Base-by-base conservation (phyloP, 768 basidiomycete genomes). In the Mycena maculata region DNA sequence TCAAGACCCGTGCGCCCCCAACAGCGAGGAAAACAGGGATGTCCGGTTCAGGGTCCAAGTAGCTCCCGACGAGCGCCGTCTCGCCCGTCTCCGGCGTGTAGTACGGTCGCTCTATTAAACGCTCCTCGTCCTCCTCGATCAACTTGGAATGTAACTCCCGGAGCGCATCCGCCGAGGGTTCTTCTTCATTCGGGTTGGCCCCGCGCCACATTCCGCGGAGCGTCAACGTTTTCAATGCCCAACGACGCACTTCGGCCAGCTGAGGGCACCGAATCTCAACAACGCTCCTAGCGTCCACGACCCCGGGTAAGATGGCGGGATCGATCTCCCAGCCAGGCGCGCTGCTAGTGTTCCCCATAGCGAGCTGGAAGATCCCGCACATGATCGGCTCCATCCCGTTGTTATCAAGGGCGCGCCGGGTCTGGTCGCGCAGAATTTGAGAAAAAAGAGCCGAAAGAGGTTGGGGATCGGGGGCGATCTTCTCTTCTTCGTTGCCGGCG, bases 141-240 rank as follows among this genome's bases (percentile, higher is more conserved):
- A 67, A 55, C 54, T 62, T 38, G 25, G 61, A 38, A 22, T 61
- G 60, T n/a, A 67, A 23, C 12, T 38, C 15, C 20, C 41, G 20
- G 12, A 67, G 54, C 1, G 15, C 53, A 10, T 56, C 53, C 22
- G 9, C 10, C 5, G 66, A 39, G 25, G 66, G 66, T 9, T 56
- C 33, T n/a, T 61, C 53, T 15, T 60, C 36, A 15, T 67, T 67
- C 36, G 31, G 33, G n/a, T 62, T 28, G 15, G 28, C 23, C 0
- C 28, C 54, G 3, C 23, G 54, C 66, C 66, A 67, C 33, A 67
- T 48, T 18, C 60, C 66, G 47, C 2, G 36, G n/a, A 67, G 60
- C 3, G 60, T 56, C 12, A 50, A 16, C 1, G 59, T 60, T 11
- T n/a, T 38, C 18, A 60, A 48, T 25, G 41, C 48, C n/a, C 20